Evolutionary conservation across 1,284 basidiomycete genomes (phyloP).

Genomic region (Vanrija sp.): DNA sequence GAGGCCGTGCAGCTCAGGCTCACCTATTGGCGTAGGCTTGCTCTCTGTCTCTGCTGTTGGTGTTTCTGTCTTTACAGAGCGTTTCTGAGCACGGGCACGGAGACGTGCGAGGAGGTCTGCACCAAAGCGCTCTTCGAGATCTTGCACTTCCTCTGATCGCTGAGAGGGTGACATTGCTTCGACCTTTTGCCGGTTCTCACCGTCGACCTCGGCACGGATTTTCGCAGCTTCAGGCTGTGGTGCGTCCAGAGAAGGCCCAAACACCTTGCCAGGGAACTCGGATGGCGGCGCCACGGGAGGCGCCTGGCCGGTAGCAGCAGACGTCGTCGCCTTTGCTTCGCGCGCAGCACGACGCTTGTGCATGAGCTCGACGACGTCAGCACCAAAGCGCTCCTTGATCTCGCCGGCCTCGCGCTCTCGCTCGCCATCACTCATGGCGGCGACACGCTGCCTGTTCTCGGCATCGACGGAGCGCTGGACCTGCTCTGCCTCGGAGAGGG

Average conservation of each 20-base stretch:
- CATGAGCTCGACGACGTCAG: constrained; percentile 57
- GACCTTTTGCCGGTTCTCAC: constrained; percentile 51
- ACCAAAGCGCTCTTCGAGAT: constrained; percentile 67
- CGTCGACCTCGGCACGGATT: constrained; percentile 16
- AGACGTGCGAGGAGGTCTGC: constrained; percentile 60
- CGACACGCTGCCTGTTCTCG: constrained; percentile 52
- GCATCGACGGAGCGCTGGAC: constrained; percentile 19
- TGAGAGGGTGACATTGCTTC: constrained; percentile 60
- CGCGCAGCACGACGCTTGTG: constrained; percentile 47
- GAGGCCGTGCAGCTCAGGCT: background rate
- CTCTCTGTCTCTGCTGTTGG: no score
- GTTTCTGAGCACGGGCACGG: constrained; percentile 54
- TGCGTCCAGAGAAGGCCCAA: constrained; percentile 1
- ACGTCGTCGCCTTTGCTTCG: background rate
- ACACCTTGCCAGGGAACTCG: constrained; percentile 6
- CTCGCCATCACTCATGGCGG: constrained; percentile 59
- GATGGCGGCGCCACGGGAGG: constrained; percentile 4
- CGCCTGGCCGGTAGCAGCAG: background rate
- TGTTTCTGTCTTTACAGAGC: constrained; percentile 17
- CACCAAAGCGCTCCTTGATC: constrained; percentile 64
- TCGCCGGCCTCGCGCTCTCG: constrained; percentile 60
- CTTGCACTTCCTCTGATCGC: constrained; percentile 57
- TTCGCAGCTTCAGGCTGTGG: background rate
- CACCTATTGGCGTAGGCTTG: background rate
- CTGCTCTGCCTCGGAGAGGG: constrained; percentile 7